Evolutionary conservation across 345 rosid species (phyloP).

Genomic region (Sonneratia caseolaris): DNA sequence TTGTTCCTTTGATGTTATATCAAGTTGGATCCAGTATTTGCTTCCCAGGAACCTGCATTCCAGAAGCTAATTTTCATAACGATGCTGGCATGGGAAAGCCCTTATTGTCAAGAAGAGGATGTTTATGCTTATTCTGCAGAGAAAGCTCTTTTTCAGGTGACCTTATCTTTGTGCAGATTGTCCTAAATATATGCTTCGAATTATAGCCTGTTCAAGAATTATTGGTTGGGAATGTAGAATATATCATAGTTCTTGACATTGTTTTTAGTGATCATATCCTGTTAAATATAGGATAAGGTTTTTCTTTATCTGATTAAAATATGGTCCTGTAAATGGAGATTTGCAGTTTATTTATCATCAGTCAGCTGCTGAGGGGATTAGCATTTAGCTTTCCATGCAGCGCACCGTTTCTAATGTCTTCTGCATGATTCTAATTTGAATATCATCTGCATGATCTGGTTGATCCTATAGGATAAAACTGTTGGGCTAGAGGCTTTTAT

Average conservation of each 20-base stretch:
- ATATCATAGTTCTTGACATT: background rate
- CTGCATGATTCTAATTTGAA: background rate
- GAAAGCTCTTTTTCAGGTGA: slow-evolving; percentile 63
- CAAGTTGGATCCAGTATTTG: background rate
- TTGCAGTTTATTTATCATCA: background rate
- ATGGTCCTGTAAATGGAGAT: background rate
- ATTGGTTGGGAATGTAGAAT: background rate
- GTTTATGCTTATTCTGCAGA: slow-evolving; percentile 15
- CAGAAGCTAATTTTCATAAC: slow-evolving; percentile 83
- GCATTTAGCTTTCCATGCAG: background rate
- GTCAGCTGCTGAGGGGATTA: background rate
- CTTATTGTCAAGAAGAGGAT: slow-evolving; percentile 40
- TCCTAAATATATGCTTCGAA: background rate
- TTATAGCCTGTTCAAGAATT: background rate
- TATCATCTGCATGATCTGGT: slow-evolving; percentile 6
- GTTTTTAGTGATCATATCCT: background rate
- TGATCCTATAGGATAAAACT: slow-evolving; percentile 45
- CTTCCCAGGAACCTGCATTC: slow-evolving; percentile 75
- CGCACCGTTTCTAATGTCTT: background rate
- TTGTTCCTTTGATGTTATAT: background rate
- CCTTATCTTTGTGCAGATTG: background rate
- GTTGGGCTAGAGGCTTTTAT: slow-evolving; percentile 77
- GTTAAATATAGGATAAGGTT: background rate
- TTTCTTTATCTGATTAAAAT: background rate
- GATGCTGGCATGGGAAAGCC: slow-evolving; percentile 93